Conservation (phyloP, 2,329 filamentous ascomycete species). For the Pestalotiopsis sp. region DNA sequence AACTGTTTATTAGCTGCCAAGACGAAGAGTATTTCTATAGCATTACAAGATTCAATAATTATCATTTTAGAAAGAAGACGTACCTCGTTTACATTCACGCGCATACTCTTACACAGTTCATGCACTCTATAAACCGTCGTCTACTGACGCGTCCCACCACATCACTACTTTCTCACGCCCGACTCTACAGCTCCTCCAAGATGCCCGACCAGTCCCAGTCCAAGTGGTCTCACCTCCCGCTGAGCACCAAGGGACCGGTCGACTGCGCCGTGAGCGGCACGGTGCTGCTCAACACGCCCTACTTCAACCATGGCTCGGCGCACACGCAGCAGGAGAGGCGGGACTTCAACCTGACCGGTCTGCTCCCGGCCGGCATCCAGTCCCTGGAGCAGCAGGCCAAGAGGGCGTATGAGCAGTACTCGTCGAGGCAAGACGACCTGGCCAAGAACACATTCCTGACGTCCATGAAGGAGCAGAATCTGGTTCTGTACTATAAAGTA, state of each 20-base stretch:
- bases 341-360: constrained; percentile 70
- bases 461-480: constrained; percentile 83
- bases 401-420: constrained; percentile 82
- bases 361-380: constrained; percentile 74
- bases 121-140: neutral
- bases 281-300: constrained; percentile 64
- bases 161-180: constrained; percentile 1
- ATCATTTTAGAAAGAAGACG: neutral
- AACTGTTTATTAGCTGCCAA: neutral
- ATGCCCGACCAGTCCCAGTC: constrained; percentile 32
- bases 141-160: neutral
- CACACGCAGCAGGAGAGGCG: constrained; percentile 71
- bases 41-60: neutral
- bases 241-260: constrained; percentile 50
- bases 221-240: constrained; percentile 46
- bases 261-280: constrained; percentile 53
- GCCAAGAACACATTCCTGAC: constrained; percentile 89
- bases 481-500: constrained; percentile 78
- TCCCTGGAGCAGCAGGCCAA: constrained; percentile 75
- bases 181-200: constrained; percentile 21
- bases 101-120: neutral
- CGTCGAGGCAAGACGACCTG: constrained; percentile 61
- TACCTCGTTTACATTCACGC: neutral
- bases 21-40: neutral
- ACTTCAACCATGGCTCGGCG: constrained; percentile 83